Conservation (phyloP, 1,139 yeast species). For the Kodamaea sp. region DNA sequence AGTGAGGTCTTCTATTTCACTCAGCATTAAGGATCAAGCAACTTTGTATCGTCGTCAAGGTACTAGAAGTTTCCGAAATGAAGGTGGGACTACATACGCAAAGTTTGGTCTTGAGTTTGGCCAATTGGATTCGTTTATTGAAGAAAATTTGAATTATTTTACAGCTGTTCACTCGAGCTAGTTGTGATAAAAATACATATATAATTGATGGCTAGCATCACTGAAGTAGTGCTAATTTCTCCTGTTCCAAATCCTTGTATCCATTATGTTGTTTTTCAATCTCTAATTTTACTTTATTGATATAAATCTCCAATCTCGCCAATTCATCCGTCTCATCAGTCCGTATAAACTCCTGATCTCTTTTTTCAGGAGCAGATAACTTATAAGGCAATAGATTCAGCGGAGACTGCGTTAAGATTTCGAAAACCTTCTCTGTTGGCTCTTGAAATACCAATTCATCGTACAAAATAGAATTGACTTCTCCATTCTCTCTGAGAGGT, state of each 20-base stretch:
- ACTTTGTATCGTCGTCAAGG: slow-evolving; percentile 1
- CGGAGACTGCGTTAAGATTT: slow-evolving; percentile 71
- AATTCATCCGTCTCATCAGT: slow-evolving; percentile 74
- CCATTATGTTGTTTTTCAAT: slow-evolving; percentile 53
- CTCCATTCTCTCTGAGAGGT: slow-evolving; percentile 43
- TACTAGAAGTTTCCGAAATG: slow-evolving; percentile 5
- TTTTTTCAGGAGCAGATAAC: slow-evolving; percentile 43
- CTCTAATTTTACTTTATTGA: slow-evolving; percentile 60
- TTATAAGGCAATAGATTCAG: slow-evolving; percentile 71
- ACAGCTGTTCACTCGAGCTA: not conserved
- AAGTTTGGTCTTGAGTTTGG: slow-evolving; percentile 22
- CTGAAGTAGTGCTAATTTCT: slow-evolving; percentile 43
- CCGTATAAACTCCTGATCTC: slow-evolving; percentile 45
- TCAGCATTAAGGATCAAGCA: slow-evolving; percentile 6
- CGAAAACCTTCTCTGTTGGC: slow-evolving; percentile 89
- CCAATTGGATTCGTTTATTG: slow-evolving; percentile 21
- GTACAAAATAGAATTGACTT: slow-evolving; percentile 67
- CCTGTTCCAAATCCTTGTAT: slow-evolving; percentile 54
- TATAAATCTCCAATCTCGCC: slow-evolving; percentile 68
- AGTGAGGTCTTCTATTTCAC: slow-evolving; percentile 26
- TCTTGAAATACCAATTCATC: slow-evolving; percentile 95
- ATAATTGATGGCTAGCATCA: too few relatives aligned
- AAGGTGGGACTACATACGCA: slow-evolving; percentile 10
- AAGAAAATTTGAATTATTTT: slow-evolving; percentile 22
- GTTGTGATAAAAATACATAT: not conserved